Percentiles rank a stretch among this genome's conserved stretches.
Evolutionary conservation across 768 basidiomycete species (phyloP).

Genomic region (Pleurotus tuoliensis): DNA sequence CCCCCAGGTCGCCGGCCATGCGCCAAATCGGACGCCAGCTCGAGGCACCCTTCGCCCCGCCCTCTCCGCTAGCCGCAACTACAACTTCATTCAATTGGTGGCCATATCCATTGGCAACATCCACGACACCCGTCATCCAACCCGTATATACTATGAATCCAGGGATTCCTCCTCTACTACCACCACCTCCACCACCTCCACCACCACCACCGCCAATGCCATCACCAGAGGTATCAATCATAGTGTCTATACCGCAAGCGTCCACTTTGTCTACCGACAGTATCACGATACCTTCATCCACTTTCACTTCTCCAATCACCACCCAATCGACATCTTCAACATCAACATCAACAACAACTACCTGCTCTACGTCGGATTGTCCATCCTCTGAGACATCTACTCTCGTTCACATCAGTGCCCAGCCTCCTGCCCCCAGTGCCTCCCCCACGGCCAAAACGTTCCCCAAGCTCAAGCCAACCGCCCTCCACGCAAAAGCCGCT

Average conservation of each 20-base stretch:
- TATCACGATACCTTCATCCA: conserved; percentile 2
- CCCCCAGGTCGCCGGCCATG: neutral
- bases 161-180: neutral
- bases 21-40: neutral
- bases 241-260: neutral
- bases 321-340: neutral
- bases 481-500: conserved; percentile 14
- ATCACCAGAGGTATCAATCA: neutral
- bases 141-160: neutral
- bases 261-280: conserved; percentile 7
- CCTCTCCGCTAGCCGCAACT: conserved; percentile 10
- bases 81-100: conserved; percentile 33
- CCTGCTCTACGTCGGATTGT: neutral
- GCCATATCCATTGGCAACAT: conserved; percentile 27
- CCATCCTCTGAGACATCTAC: conserved; percentile 10
- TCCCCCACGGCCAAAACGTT: conserved; percentile 4
- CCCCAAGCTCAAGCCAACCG: conserved; percentile 12
- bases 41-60: neutral
- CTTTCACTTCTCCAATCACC: conserved; percentile 1
- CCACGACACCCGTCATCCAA: conserved; percentile 7
- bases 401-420: conserved; percentile 29
- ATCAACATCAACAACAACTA: neutral
- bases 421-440: conserved; percentile 21
- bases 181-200: neutral
- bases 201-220: neutral